A percentile compares a stretch with the other conserved stretches of the same genome.
These are phyloP conservation scores for Cladosporium sp. DNA, from an alignment of 2,329 filamentous ascomycete species.

Conservation along the genomic window DNA sequence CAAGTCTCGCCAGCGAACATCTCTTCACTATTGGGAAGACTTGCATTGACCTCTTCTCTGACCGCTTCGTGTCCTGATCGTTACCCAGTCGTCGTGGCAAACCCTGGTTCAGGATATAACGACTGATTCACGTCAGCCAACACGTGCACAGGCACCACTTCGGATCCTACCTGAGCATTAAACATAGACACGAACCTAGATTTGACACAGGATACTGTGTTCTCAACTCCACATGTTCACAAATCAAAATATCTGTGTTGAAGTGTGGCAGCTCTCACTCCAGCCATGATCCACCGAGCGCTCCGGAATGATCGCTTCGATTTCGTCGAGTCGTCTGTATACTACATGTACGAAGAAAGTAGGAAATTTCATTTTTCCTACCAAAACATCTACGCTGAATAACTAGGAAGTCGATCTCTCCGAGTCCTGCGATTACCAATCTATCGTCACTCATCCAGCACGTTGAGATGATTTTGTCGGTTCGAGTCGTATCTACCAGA, in stretches of 20 bases:
- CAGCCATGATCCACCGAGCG: background rate
- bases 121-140: background rate
- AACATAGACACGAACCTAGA: background rate
- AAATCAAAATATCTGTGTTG: background rate
- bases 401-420: background rate
- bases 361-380: background rate
- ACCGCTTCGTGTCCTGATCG: background rate
- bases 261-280: background rate
- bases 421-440: background rate
- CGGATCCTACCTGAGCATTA: background rate
- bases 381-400: background rate
- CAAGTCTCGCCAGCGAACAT: background rate
- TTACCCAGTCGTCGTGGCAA: background rate
- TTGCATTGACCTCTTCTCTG: background rate
- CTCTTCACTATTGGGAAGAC: no score
- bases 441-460: background rate
- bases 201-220: background rate
- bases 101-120: background rate
- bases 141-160: background rate
- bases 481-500: background rate
- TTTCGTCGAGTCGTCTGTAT: background rate
- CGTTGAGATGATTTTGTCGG: background rate
- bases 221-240: background rate
- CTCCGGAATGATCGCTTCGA: background rate
- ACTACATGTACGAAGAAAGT: background rate